Conservation (phyloP, 306 rosid genomes). For the Ochetophila trinervis region DNA sequence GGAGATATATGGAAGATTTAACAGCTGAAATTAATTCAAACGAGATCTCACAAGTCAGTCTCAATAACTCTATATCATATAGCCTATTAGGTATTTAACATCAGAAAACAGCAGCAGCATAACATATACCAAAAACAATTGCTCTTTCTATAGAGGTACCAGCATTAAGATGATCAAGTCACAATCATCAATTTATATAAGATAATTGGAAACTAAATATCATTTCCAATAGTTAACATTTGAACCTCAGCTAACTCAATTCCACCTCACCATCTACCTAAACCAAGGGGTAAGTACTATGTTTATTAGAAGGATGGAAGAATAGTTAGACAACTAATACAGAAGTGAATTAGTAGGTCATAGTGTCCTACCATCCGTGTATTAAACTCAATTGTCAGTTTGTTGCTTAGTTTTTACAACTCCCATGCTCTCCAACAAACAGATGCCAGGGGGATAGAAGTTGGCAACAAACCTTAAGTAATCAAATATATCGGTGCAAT, state of each 20-base stretch:
- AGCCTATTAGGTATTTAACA: not conserved
- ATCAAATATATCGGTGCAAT: slow-evolving; percentile 96
- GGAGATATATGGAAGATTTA: not conserved
- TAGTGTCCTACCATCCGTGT: not conserved
- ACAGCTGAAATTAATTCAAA: not conserved
- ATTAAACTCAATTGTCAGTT: slow-evolving; percentile 2
- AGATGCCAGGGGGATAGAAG: slow-evolving; percentile 2
- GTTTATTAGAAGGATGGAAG: not conserved
- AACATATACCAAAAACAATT: too few relatives aligned
- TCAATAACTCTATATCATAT: not conserved
- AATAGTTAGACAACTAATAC: not conserved
- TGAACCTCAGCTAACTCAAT: too few relatives aligned
- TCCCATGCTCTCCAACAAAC: slow-evolving; percentile 4
- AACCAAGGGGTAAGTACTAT: not conserved
- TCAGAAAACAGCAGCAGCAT: not conserved
- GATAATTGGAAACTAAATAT: too few relatives aligned
- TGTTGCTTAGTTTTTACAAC: slow-evolving; percentile 5
- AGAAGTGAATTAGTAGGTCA: not conserved
- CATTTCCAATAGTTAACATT: too few relatives aligned
- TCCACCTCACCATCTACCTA: too few relatives aligned
- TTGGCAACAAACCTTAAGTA: slow-evolving; percentile 70
- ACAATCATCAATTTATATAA: too few relatives aligned
- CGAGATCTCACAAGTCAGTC: not conserved
- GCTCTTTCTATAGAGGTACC: too few relatives aligned
- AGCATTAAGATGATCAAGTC: too few relatives aligned